Evolutionary conservation across 106 monocot species (phyloP), one percentile per base, ranked within the genome.

Genomic region (Phalaenopsis aphrodite): DNA sequence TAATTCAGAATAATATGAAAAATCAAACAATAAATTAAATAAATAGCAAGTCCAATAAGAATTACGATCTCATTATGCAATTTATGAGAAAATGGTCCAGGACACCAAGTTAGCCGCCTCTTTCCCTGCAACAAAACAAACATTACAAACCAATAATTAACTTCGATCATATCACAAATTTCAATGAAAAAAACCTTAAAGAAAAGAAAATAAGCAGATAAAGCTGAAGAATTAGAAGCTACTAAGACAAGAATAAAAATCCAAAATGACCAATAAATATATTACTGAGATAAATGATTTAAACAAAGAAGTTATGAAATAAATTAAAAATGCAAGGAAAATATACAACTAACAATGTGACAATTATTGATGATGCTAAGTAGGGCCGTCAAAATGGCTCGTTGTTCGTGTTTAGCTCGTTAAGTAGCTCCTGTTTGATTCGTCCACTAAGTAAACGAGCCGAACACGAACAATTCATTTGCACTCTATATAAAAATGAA

Each of bases 21-120:
- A 38, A 1, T 68, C 8, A 2, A 68, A 37, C 6, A 68, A 68
- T 37, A 68, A 36, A 68, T 68, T 12, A 68, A 68, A 68, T 36
- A 67, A 12, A 37, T 61, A 61, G 21, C 61, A 68, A 30, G 11
- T 8, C 38, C 37, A 68, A 24, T 69, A 5, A 19, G 73, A 73
- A 73, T 76, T 82, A 97, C 96, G 10, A 68, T 6, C 87, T 87
- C 81, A 78, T 77, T 49, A 14, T 23, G 2, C 21, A 43, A 42
- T 75, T 85, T 84, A 17, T 12, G 36, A 16, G 83, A 57, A 61
- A 80, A 78, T 58, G 86, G 84, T 55, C 79, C 89, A 77, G 97
- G 92, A 69, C 97, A 98, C 97, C 97, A 98, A 81, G 97, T 94
- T 48, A 88, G 83, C 78, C 94, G 77, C 78, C 97, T 86, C 72